Base-by-base conservation (phyloP, 2,329 filamentous ascomycete species). In the Aspergillus costaricaensis region DNA sequence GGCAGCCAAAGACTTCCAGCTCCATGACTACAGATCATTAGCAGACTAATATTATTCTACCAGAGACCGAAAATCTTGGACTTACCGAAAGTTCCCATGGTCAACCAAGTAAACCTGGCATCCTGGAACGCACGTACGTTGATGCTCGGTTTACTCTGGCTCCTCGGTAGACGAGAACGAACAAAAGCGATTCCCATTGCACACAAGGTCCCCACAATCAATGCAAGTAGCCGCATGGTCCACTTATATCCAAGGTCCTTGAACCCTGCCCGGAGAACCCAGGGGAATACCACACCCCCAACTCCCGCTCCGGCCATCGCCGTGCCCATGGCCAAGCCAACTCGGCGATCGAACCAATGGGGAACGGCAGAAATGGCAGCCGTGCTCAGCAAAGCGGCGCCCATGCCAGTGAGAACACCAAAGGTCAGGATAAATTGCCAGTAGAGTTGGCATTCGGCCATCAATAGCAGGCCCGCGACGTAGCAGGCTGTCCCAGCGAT, bases 391-490 rank as follows among this genome's bases (percentile, higher is more conserved):
- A 77, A 65, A 0, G 76, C 77, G 0, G 72, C 72, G 0, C 75
- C 71, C 2, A 71, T 70, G 0, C 78, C 78, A 1, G 72, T 75
- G 6, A 79, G 61, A 0, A 79, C 55, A 1, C 77, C 76, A 19
- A 78, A 67, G 63, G 71, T 74, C 62, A 80, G 67, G 63, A 83
- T 55, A 50, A 83, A 83, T 5, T 83, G 81, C 80, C 79, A 82
- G 64, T 83, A 83, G 14, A 66, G 60, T 14, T 64, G 71, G 62
- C 81, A 83, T 55, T 83, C 77, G 0, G 79, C 82, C 32, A 83
- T 71, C 14, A 83, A 62, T 25, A 83, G 71, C 36, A 83, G 74
- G 55, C 77, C 75, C 2, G 74, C 68, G 0, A 80, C 65, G 44
- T 80, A 80, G 1, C 73, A 65, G 1, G 64, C 68, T 3, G 76